These are phyloP conservation scores for Pseudogymnoascus sp. DNA, from an alignment of 2,329 filamentous ascomycete genomes.

Conservation along the genomic window DNA sequence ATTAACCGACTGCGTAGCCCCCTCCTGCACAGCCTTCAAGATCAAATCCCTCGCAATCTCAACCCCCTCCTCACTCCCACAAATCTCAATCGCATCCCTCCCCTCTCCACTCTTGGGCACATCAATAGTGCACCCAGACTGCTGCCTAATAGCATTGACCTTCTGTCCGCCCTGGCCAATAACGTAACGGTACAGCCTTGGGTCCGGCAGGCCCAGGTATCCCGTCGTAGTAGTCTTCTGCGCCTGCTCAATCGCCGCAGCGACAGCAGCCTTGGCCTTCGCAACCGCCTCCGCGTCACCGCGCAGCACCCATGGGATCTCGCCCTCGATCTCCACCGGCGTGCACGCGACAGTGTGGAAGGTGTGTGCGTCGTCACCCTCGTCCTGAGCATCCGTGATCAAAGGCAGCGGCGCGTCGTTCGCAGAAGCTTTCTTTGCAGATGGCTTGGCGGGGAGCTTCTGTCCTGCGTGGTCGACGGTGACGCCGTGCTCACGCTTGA, in stretches of 20 bases:
- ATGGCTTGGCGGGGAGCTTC: constrained; percentile 61
- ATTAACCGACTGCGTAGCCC: constrained; percentile 22
- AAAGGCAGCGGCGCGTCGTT: constrained; percentile 66
- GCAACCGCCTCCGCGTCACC: constrained; percentile 70
- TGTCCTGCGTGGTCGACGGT: constrained; percentile 87
- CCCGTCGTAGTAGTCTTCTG: constrained; percentile 65
- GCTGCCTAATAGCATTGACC: constrained; percentile 85
- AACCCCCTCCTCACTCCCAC: constrained; percentile 69
- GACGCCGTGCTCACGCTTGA: constrained; percentile 78
- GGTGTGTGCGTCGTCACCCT: constrained; percentile 59
- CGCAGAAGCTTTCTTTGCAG: constrained; percentile 42
- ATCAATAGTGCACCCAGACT: constrained; percentile 88
- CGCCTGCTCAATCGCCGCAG: constrained; percentile 64
- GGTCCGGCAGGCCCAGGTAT: constrained; percentile 84
- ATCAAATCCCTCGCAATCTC: constrained; percentile 87
- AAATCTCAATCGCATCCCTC: constrained; percentile 82
- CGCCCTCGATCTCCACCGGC: constrained; percentile 41
- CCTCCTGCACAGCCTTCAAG: constrained; percentile 68
- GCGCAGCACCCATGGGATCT: constrained; percentile 83
- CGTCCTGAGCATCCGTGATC: constrained; percentile 77
- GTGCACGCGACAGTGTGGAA: constrained; percentile 72
- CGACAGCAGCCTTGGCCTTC: constrained; percentile 70
- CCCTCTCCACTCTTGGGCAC: constrained; percentile 73
- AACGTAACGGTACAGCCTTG: constrained; percentile 79
- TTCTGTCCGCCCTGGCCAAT: constrained; percentile 83